phyloP scores from a whole-genome alignment of 2,329 filamentous ascomycete genomes.

The Nemania serpens region DNA sequence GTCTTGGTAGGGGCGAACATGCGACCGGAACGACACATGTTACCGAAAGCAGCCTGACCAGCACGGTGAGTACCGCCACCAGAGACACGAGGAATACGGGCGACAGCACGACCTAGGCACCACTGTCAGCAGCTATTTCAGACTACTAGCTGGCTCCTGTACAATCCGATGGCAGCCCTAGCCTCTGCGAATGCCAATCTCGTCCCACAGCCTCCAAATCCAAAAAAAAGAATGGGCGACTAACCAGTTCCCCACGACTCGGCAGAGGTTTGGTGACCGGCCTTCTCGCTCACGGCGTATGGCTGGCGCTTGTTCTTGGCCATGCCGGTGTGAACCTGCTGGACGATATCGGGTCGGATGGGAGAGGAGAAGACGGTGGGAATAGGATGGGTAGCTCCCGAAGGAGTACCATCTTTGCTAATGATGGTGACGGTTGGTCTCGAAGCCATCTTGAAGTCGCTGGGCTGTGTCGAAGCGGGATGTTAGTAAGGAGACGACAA shows the following conservation, averaged over 20 bases:
- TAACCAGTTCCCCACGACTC: constrained; percentile 99
- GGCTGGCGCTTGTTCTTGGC: constrained; percentile 99
- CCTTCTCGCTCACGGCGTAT: constrained; percentile 99
- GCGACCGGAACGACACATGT: constrained; percentile 99
- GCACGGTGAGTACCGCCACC: constrained; percentile 99
- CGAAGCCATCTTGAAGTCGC: constrained; percentile 75
- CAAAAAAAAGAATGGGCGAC: constrained; percentile 46
- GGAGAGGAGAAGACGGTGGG: constrained; percentile 96
- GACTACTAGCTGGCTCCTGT: constrained; percentile 4
- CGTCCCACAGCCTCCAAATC: neutral
- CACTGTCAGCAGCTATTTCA: constrained; percentile 24
- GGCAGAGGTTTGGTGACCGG: constrained; percentile 99
- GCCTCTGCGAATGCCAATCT: neutral
- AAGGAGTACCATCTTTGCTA: constrained; percentile 92
- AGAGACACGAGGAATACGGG: constrained; percentile 99
- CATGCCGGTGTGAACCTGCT: constrained; percentile 98
- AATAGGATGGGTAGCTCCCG: constrained; percentile 86
- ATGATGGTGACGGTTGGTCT: constrained; percentile 98
- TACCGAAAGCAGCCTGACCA: constrained; percentile 99
- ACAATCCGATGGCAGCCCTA: neutral
- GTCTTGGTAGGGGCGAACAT: constrained; percentile 99
- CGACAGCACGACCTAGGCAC: constrained; percentile 86
- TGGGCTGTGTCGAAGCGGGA: constrained; percentile 29
- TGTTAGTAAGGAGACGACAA: constrained; percentile 26
- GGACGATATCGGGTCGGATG: constrained; percentile 98